A percentile compares a stretch with the other conserved stretches of the same genome.
phyloP scores from a whole-genome alignment of 2,329 filamentous ascomycete genomes.

The Claviceps spartinae region DNA sequence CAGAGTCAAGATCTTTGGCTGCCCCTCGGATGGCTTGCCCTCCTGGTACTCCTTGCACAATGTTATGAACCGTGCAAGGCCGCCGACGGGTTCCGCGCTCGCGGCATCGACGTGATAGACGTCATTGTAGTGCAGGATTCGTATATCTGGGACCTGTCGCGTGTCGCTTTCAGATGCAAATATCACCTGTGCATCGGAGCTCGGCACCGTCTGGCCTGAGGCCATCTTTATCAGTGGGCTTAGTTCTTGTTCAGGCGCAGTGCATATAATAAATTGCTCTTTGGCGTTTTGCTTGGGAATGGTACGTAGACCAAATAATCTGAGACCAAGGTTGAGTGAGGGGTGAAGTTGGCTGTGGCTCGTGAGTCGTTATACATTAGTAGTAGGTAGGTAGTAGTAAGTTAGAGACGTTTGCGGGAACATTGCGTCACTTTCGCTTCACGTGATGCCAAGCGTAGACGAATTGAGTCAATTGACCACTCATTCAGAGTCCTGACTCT shows the following conservation, averaged over 20 bases:
- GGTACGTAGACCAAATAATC: not conserved
- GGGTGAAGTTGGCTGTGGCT: not conserved
- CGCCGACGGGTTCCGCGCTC: constrained; percentile 72
- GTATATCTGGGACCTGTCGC: constrained; percentile 45
- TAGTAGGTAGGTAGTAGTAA: too few species aligned
- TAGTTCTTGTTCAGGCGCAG: not conserved
- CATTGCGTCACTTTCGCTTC: not conserved
- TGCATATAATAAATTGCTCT: not conserved
- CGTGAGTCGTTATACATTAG: not conserved
- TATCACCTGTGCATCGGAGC: constrained; percentile 15
- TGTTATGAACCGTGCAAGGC: constrained; percentile 67
- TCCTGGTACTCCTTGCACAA: constrained; percentile 62
- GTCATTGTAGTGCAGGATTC: constrained; percentile 86
- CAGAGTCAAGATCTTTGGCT: constrained; percentile 57
- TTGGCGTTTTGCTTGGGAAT: not conserved
- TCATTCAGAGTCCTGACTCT: not conserved
- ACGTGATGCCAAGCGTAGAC: constrained; percentile 1
- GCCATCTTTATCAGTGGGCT: not conserved
- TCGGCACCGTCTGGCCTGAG: constrained; percentile 7
- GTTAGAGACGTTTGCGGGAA: not conserved
- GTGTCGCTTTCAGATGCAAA: constrained; percentile 10
- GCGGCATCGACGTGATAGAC: constrained; percentile 74
- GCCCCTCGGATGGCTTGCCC: constrained; percentile 43
- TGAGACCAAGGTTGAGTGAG: too few species aligned
- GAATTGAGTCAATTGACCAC: not conserved